Evolutionary conservation across 345 rosid species (phyloP).

Genomic region (Brassica carinata): DNA sequence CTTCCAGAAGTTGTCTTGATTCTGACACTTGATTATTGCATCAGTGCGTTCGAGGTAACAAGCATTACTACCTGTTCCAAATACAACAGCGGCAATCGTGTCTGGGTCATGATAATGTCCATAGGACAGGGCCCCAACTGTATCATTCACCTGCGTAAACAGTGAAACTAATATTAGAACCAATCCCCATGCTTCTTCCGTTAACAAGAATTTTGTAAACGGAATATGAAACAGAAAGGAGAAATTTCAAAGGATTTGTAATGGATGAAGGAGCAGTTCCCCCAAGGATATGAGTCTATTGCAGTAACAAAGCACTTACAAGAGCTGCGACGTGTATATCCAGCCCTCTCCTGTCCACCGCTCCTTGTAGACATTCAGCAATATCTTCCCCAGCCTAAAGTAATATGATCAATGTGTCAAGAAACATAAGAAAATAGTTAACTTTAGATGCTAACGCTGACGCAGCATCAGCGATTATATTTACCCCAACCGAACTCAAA

Average conservation of each 20-base stretch:
- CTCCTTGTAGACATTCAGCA: constrained; percentile 59
- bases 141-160: constrained; percentile 78
- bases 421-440: background rate
- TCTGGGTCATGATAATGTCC: constrained; percentile 89
- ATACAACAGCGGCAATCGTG: constrained; percentile 89
- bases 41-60: constrained; percentile 91
- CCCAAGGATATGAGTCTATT: background rate
- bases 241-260: background rate
- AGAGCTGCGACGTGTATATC: constrained; percentile 67
- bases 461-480: constrained; percentile 3
- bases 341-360: constrained; percentile 61
- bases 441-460: background rate
- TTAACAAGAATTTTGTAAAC: background rate
- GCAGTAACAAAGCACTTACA: constrained; percentile 50
- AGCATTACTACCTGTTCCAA: constrained; percentile 96
- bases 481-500: background rate
- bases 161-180: constrained; percentile 18
- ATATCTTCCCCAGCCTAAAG: constrained; percentile 80
- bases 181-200: background rate
- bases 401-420: constrained; percentile 21
- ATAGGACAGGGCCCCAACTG: constrained; percentile 89
- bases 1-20: constrained; percentile 82
- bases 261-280: constrained; percentile 5
- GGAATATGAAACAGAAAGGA: background rate
- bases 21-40: constrained; percentile 87